Base-by-base conservation (phyloP, 1,139 yeast species). In the Pichia sp. region DNA sequence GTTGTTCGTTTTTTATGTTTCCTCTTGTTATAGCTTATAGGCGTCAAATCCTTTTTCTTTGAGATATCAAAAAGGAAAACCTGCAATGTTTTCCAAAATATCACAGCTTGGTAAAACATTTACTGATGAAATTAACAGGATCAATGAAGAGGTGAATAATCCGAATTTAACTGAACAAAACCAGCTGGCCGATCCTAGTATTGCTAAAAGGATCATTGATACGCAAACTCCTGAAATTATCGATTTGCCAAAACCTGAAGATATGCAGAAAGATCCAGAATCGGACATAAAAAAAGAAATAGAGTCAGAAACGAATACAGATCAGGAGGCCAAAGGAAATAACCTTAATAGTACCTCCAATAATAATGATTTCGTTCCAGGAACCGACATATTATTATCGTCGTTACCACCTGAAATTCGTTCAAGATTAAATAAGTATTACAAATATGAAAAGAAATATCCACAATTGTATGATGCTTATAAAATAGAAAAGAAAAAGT, bases 391-490 rank as follows among this genome's bases (percentile, higher is more conserved):
- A 2, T 51, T 45, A 39, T 54, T 69, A 37, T 68, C 68, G 8
- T 70, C 73, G 2, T 65, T 83, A 34, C 53, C 59, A 1, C 54
- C 57, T 7, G 64, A 60, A 9, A 53, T 62, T 31, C 75, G 76
- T 56, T 69, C 81, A 11, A 85, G 84, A 59, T 68, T 90, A 66
- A 76, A 77, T 53, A 89, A 87, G 69, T 87, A 87, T 62, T 81
- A 78, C 50, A 89, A 88, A 64, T 92, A 89, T 64, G 97, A 92
- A 65, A 86, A 85, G 50, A 87, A 87, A 62, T 90, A 89, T 63
- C 97, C 97, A 0, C 67, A 81, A 27, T 70, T 90, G 18, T 73
- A 88, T 44, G 85, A 84, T 44, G 97, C 97, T 0, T 90, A 86
- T 68, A 86, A 88, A 62, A 70, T 75, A 1, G 97, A 89, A 63